phyloP scores from a whole-genome alignment of 73 alveolate species.

The Paramecium biaurelia region DNA sequence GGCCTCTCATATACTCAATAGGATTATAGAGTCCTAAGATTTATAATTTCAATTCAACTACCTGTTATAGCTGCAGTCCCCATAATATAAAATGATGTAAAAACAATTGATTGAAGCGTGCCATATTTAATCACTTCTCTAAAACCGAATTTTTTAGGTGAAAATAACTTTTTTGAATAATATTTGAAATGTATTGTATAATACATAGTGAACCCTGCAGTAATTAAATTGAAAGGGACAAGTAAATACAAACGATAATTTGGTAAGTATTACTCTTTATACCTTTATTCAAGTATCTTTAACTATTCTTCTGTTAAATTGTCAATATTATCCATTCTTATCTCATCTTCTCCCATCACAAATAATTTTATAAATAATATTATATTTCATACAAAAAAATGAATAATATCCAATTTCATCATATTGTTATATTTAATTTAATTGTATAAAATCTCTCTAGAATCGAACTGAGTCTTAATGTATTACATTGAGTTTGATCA shows the following conservation, averaged over 20 bases:
- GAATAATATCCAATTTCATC: background rate
- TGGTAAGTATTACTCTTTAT: conserved; percentile 50
- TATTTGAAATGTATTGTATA: conserved; percentile 54
- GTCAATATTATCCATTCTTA: conserved; percentile 57
- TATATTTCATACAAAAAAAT: background rate
- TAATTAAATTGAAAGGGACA: conserved; percentile 39
- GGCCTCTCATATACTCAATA: conserved; percentile 52
- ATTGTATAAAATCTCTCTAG: too few species aligned
- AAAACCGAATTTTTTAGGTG: conserved; percentile 40
- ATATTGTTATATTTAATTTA: too few species aligned
- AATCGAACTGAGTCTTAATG: too few species aligned
- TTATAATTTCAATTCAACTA: background rate
- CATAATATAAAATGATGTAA: conserved; percentile 11
- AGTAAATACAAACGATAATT: conserved; percentile 11
- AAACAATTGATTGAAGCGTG: conserved; percentile 42
- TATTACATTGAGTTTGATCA: too few species aligned
- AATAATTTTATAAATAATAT: background rate
- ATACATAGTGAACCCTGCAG: conserved; percentile 56
- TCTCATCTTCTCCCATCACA: conserved; percentile 40
- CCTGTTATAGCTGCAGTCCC: conserved; percentile 58
- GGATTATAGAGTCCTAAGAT: conserved; percentile 42
- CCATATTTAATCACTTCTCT: conserved; percentile 57
- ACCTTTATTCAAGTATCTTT: conserved; percentile 33
- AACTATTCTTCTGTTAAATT: conserved; percentile 55
- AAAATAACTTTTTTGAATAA: conserved; percentile 47